Base-by-base conservation (phyloP, 2,329 filamentous ascomycete genomes). In the Biscogniauxia mediterranea region DNA sequence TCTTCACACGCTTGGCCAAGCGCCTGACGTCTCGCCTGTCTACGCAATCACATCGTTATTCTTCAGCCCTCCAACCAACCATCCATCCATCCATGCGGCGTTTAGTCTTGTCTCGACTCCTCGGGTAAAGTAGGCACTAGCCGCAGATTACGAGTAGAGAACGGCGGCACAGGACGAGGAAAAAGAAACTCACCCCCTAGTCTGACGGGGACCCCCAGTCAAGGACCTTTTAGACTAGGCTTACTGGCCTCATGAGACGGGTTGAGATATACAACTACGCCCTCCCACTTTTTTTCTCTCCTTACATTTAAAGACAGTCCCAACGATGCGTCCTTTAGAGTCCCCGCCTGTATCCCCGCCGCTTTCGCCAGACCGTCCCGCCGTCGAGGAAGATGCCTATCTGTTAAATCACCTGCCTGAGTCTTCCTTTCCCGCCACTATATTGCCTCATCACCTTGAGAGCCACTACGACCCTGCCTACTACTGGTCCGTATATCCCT, bases 281-380 rank as follows among this genome's bases (percentile, higher is more conserved):
- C 25, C n/a, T 28, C 52, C 13, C 52, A 26, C 20, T 26, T 54
- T 54, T 23, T 21, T 21, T 32, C n/a, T 54, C 26, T 38, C 8
- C 8, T 32, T 13, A 21, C 26, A 19, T 28, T 54, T 32, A 26
- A 19, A 32, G 20, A 56, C 25, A 21, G 21, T 49, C 32, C 55
- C 55, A 46, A 21, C 52, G 59, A 67, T 67, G 65, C 65, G 65
- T 58, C 64, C 61, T 64, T 56, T 59, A 58, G 66, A 64, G 62
- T 67, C 66, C 59, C 66, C 68, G 62, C 62, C 61, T 54, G 56
- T 60, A 60, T 68, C 70, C 62, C 61, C 69, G 60, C 64, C 67
- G 52, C 59, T 66, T 17, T 58, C 65, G 59, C 64, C 66, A 60
- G 66, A 67, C 38, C 63, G 59, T 61, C 66, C 68, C 61, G 56